Percentiles rank a stretch among this genome's conserved stretches.
Conservation (phyloP, 1,284 basidiomycete genomes). For the Heterobasidion occidentale region DNA sequence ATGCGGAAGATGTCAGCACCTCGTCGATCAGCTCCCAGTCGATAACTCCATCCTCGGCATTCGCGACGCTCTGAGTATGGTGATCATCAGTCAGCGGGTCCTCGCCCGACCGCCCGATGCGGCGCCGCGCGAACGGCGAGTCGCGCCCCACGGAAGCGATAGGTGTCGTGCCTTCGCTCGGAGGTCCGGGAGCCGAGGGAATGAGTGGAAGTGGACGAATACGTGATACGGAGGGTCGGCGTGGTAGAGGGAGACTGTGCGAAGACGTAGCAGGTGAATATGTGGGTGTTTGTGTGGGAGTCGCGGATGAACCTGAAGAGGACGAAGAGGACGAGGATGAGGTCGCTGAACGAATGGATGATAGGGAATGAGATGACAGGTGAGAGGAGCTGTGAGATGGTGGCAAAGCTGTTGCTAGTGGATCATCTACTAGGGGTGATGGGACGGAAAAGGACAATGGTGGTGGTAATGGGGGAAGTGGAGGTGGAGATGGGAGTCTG, state of each 20-base stretch:
- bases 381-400: background rate
- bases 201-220: slow-evolving; percentile 10
- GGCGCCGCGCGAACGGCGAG: background rate
- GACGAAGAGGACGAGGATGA: background rate
- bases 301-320: background rate
- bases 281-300: background rate
- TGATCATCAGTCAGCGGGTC: slow-evolving; percentile 1
- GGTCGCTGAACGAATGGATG: background rate
- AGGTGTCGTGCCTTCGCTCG: slow-evolving; percentile 10
- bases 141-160: background rate
- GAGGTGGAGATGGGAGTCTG: background rate
- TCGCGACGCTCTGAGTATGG: background rate
- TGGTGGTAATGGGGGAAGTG: background rate
- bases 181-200: slow-evolving; percentile 10
- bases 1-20: slow-evolving; percentile 8
- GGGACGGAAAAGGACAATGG: background rate
- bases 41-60: slow-evolving; percentile 1
- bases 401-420: background rate
- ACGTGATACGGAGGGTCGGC: background rate
- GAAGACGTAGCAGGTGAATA: background rate
- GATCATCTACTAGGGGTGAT: background rate
- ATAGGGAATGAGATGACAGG: background rate
- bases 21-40: slow-evolving; percentile 14
- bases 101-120: background rate
- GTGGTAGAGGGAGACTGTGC: background rate